Evolutionary conservation across 1,139 yeast species (phyloP).

Genomic region (Scheffersomyces parashehatae): DNA sequence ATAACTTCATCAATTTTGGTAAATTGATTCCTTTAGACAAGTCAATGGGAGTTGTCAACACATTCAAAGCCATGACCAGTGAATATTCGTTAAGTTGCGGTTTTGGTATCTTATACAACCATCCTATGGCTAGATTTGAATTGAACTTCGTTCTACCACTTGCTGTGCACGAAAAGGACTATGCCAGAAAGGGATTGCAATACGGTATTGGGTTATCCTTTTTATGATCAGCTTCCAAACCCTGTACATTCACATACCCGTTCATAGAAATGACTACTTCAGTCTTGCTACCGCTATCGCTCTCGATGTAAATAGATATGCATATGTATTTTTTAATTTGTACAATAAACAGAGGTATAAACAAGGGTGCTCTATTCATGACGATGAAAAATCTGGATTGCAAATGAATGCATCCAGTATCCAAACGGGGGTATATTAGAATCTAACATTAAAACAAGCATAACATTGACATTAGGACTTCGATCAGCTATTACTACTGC

Average conservation of each 20-base stretch:
- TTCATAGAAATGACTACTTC: too few species aligned
- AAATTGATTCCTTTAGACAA: constrained; percentile 52
- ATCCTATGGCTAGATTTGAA: constrained; percentile 90
- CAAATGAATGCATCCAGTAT: too few species aligned
- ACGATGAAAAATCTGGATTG: too few species aligned
- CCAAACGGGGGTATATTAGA: too few species aligned
- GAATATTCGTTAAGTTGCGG: constrained; percentile 62
- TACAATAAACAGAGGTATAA: too few species aligned
- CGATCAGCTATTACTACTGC: background rate
- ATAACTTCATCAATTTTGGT: constrained; percentile 75
- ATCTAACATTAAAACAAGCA: too few species aligned
- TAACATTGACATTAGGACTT: too few species aligned
- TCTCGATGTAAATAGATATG: too few species aligned
- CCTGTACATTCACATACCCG: too few species aligned
- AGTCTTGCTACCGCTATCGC: too few species aligned
- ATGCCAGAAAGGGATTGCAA: constrained; percentile 80
- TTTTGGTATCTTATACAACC: constrained; percentile 75
- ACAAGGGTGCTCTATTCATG: too few species aligned
- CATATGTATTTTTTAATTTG: too few species aligned
- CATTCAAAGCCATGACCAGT: constrained; percentile 25
- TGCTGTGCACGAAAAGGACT: constrained; percentile 63
- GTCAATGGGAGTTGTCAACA: constrained; percentile 15
- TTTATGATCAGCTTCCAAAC: constrained; percentile 38
- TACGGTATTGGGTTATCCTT: constrained; percentile 91
- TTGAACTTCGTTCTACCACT: constrained; percentile 83